Evolutionary conservation across 192 early-diverging fungal species (phyloP).

Genomic region (Umbelopsis isabellina): DNA sequence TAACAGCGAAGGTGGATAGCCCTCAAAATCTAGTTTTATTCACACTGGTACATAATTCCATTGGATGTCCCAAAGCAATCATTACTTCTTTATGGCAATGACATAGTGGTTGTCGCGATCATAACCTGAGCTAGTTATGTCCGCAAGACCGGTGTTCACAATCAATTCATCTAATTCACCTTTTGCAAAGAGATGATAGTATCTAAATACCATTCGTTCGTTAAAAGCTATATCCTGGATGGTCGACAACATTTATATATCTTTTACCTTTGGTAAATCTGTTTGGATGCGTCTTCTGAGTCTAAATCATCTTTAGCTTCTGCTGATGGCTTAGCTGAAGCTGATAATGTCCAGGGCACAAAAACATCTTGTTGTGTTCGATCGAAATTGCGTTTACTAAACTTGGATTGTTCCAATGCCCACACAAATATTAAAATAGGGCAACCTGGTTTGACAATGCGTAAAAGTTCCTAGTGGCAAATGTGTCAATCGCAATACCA

Average conservation of each 20-base stretch:
- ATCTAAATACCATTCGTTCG: conserved; percentile 53
- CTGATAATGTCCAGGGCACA: conserved; percentile 88
- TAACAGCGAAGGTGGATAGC: too few species aligned
- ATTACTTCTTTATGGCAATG: conserved; percentile 45
- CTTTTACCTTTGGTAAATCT: conserved; percentile 53
- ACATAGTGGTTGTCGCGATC: conserved; percentile 97
- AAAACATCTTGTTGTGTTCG: conserved; percentile 83
- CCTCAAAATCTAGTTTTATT: too few species aligned
- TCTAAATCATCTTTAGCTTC: conserved; percentile 36
- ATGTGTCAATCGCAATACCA: background rate
- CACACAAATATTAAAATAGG: conserved; percentile 89
- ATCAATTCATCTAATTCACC: conserved; percentile 84
- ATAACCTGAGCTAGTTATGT: conserved; percentile 78
- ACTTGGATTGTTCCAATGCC: conserved; percentile 89
- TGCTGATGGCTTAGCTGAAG: conserved; percentile 13
- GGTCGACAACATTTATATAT: background rate
- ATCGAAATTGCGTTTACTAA: conserved; percentile 78
- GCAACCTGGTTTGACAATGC: conserved; percentile 75
- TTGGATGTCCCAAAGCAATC: too few species aligned
- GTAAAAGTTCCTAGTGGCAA: conserved; percentile 63
- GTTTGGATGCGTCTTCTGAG: conserved; percentile 31
- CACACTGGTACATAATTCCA: too few species aligned
- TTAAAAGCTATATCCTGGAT: background rate
- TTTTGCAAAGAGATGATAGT: conserved; percentile 90
- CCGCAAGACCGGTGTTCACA: conserved; percentile 47